Evolutionary conservation across 768 basidiomycete genomes (phyloP), one percentile per base, ranked within the genome.

Genomic region (Tricholoma hemisulphureum): DNA sequence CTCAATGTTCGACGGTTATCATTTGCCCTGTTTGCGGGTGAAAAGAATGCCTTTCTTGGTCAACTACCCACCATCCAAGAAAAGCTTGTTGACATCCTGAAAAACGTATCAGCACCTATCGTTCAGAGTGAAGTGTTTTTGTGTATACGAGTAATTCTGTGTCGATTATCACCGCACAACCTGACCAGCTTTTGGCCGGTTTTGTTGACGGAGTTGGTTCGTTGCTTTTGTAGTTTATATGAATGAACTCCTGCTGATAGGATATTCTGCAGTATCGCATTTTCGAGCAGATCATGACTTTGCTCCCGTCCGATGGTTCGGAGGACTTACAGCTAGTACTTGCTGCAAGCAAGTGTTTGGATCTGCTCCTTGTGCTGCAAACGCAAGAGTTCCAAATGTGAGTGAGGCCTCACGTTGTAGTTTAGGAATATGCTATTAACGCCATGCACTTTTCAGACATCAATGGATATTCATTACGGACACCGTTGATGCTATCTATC

Each of bases 401-500:
- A 59, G 96, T 97, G 67, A 59, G 76, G 13, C 41, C 53, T 51
- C 18, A 39, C 21, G 58, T 29, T 28, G 26, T 43, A 9, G 11
- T 58, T 10, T 34, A 4, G 31, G 5, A 35, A 3, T 18, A 10
- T 2, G 14, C 13, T 14, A 10, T 45, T 51, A 51, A 49, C 55
- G 55, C 69, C 9, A 67, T 49, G 13, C 4, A n/a, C 41, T 26
- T 18, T 41, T 18, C 62, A 92, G 89, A 69, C 91, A 98, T 70
- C 95, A 99, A 77, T 99, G 97, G 96, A 91, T 97, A 66, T 99
- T 98, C 71, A 86, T 98, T 41, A 97, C 95, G 2, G 96, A 99
- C 71, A 98, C 96, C 0, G 92, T 95, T 6, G 97, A 98, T 65
- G 95, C 96, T 0, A 83, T 95, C 31, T 95, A 93, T 72, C 88